Conservation (phyloP, 1,284 basidiomycete genomes). For the Cerioporus squamosus region DNA sequence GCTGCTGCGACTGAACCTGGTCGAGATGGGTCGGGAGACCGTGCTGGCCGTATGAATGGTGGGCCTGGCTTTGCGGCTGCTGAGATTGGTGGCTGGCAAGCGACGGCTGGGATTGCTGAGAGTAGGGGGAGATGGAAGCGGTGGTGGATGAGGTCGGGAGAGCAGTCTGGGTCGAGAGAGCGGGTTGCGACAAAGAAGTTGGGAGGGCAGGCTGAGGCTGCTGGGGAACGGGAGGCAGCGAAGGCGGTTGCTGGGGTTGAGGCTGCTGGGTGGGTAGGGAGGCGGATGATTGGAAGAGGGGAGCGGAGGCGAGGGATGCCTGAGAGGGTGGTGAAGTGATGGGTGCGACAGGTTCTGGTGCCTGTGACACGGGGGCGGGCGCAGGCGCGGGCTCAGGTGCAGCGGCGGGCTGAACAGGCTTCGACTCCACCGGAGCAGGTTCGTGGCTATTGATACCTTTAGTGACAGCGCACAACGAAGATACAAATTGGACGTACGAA, state of each 20-base stretch:
- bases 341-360: conserved; percentile 26
- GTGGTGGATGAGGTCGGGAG: conserved; percentile 33
- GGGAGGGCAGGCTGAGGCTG: conserved; percentile 43
- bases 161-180: conserved; percentile 33
- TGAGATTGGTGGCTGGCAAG: conserved; percentile 46
- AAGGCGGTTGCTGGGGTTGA: conserved; percentile 28
- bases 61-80: conserved; percentile 36
- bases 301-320: conserved; percentile 31
- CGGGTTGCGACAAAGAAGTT: conserved; percentile 43
- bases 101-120: conserved; percentile 42
- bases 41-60: conserved; percentile 67
- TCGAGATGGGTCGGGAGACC: conserved; percentile 66
- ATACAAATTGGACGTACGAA: conserved; percentile 30
- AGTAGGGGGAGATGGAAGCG: conserved; percentile 44
- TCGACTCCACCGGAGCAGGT: conserved; percentile 28
- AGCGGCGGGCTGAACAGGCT: conserved; percentile 28
- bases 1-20: conserved; percentile 47
- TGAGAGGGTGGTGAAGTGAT: conserved; percentile 38
- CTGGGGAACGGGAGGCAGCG: conserved; percentile 39
- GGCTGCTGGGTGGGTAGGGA: conserved; percentile 45
- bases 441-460: conserved; percentile 24
- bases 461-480: not conserved
- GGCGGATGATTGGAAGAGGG: conserved; percentile 50
- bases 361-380: conserved; percentile 20
- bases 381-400: conserved; percentile 11